These are phyloP conservation scores for Rhododendron mucronatum DNA, from an alignment of 148 eudicot species.

Conservation along the genomic window DNA sequence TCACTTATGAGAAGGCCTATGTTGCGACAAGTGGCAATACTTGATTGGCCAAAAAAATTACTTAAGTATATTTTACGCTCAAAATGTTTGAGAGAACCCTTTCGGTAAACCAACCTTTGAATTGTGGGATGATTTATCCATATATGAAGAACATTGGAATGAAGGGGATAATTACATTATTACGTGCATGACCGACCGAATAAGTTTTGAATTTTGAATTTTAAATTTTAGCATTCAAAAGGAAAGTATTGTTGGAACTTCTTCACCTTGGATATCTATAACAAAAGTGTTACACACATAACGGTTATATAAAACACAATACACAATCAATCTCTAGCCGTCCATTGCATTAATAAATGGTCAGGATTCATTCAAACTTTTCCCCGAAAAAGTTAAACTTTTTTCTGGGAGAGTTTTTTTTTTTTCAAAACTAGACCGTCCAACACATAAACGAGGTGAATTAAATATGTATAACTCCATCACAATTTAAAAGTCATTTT, in stretches of 20 bases:
- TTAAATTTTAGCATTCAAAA: not conserved
- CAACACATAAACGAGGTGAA: no score
- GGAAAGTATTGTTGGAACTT: not conserved
- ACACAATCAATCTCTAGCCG: no score
- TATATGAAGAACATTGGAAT: not conserved
- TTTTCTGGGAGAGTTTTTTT: no score
- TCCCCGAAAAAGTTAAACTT: no score
- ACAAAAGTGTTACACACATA: no score
- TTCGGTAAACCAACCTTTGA: not conserved
- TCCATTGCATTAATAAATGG: no score
- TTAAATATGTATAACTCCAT: no score
- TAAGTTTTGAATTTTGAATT: not conserved
- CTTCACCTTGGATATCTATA: not conserved
- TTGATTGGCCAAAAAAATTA: not conserved
- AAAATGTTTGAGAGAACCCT: not conserved
- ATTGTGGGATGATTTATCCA: not conserved
- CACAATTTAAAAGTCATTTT: no score
- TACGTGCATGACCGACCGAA: not conserved
- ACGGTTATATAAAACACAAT: no score
- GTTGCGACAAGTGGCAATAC: not conserved
- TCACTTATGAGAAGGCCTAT: not conserved
- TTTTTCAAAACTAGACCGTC: no score
- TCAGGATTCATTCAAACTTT: no score
- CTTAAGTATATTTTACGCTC: not conserved
- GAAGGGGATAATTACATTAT: not conserved